A percentile compares a stretch with the other conserved stretches of the same genome.
Evolutionary conservation across 1,284 basidiomycete species (phyloP).

Genomic region (Naganishia sp.): DNA sequence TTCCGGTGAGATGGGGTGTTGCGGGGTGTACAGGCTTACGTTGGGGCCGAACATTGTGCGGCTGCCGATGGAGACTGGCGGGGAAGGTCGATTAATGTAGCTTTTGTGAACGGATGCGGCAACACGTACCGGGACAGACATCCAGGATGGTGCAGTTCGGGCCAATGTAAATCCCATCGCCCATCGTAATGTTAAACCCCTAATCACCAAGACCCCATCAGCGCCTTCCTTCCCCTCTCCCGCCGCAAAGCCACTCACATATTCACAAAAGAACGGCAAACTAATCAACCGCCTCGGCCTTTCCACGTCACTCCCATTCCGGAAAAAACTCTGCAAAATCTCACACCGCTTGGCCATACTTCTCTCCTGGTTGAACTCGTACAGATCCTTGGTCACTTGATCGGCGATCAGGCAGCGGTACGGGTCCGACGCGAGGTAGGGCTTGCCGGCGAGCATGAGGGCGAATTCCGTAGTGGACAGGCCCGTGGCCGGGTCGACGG

Average conservation of each 20-base stretch:
- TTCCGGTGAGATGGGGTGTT: slow-evolving; percentile 54
- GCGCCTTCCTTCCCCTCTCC: not conserved
- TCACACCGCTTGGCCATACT: slow-evolving; percentile 37
- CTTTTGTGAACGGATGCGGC: too few species aligned
- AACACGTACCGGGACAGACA: slow-evolving; percentile 45
- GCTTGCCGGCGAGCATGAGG: slow-evolving; percentile 42
- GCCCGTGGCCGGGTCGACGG: slow-evolving; percentile 21
- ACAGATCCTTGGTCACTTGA: slow-evolving; percentile 33
- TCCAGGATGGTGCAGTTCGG: slow-evolving; percentile 48
- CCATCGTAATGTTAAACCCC: slow-evolving; percentile 52
- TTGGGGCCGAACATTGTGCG: slow-evolving; percentile 54
- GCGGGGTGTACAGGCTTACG: slow-evolving; percentile 51
- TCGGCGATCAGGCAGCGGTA: slow-evolving; percentile 41
- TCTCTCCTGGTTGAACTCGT: slow-evolving; percentile 38
- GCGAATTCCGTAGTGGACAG: slow-evolving; percentile 35
- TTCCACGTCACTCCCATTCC: slow-evolving; percentile 36
- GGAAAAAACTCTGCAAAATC: slow-evolving; percentile 30
- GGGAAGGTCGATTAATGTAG: too few species aligned
- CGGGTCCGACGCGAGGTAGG: slow-evolving; percentile 43
- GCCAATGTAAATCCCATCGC: slow-evolving; percentile 48
- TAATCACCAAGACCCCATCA: slow-evolving; percentile 20
- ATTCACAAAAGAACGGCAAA: slow-evolving; percentile 46
- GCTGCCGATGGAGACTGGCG: slow-evolving; percentile 14
- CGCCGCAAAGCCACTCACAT: slow-evolving; percentile 39
- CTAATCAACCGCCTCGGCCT: slow-evolving; percentile 33